Base-by-base conservation (phyloP, 495 filamentous ascomycete genomes). In the Friedmanniomyces simplex region DNA sequence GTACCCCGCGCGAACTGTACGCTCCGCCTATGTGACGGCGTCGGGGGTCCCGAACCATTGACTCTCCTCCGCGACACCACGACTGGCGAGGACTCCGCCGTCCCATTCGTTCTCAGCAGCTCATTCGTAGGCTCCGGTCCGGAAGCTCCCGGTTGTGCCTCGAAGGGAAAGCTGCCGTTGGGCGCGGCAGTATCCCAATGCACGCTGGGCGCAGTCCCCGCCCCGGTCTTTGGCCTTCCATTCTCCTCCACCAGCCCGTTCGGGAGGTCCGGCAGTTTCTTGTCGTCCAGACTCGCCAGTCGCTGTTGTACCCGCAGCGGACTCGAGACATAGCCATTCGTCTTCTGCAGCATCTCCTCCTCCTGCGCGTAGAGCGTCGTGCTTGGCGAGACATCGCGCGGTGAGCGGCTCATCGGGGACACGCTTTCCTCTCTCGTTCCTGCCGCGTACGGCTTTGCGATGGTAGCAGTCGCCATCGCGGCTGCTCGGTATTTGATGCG, bases 1-100 rank as follows among this genome's bases (percentile, higher is more conserved):
- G 64, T 43, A 18, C 60, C 55, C n/a, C 72, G 65, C 12, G 66
- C 68, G 61, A 74, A 74, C 49, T 73, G 71, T 12, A 74, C 72
- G 58, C 72, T 74, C 13, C 69, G 62, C 3, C 72, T 58, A 1
- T 63, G 67, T 4, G 70, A 61, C n/a, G 72, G 67, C 5, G 71
- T 72, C 24, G 62, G 60, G 14, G 65, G 54, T 1, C 65, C 71
- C 8, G 54, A 57, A 13, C 21, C 36, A 20, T 60, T 64, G 2
- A 59, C 66, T 16, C 45, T 24, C 34, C 46, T 58, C 49, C 65
- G 41, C 12, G 41, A 4, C 25, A 34, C 21, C 21, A 13, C 24
- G n/a, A 12, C 5, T n/a, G 54, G 54, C 8, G 41, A 11, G n/a
- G 43, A 21, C 12, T 56, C 54, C 6, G 37, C 13, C 32, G 47